Conservation (phyloP, 352 stramenopile genomes). For the Pythium folliculosum region DNA sequence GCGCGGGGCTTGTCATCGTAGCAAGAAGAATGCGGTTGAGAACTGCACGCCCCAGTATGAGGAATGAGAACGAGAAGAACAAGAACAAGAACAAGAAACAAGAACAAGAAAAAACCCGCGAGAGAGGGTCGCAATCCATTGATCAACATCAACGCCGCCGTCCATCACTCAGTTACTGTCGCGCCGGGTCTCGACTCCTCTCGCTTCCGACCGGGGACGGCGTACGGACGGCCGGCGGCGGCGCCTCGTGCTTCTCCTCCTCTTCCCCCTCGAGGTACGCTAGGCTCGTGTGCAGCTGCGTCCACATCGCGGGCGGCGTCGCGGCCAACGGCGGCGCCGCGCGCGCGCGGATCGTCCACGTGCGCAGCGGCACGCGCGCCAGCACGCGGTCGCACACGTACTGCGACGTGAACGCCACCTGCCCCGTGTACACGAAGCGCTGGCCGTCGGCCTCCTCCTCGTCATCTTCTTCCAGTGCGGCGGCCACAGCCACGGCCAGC, state of each 20-base stretch:
- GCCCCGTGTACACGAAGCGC: not conserved
- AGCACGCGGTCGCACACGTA: conserved; percentile 30
- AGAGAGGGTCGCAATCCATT: no score
- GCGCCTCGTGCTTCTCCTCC: conserved; percentile 28
- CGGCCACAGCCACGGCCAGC: conserved; percentile 12
- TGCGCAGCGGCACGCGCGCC: not conserved
- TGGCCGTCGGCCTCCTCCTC: not conserved
- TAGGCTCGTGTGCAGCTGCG: conserved; percentile 23
- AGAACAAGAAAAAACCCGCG: no score
- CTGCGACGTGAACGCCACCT: conserved; percentile 30
- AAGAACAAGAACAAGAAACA: not conserved
- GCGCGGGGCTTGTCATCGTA: no score
- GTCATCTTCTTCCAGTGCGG: no score
- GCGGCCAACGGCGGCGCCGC: not conserved
- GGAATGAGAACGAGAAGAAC: not conserved
- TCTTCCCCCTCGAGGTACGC: conserved; percentile 26
- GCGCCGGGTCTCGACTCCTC: no score
- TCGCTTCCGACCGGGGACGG: no score
- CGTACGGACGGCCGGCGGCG: not conserved
- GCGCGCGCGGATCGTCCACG: not conserved
- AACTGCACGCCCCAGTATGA: not conserved
- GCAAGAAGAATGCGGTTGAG: no score
- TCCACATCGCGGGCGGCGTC: no score
- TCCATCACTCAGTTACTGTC: no score
- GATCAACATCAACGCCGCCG: no score